Percentiles rank a stretch among this genome's conserved stretches.
Conservation (phyloP, 139 green algal genomes). For the Coelastrella sp. region DNA sequence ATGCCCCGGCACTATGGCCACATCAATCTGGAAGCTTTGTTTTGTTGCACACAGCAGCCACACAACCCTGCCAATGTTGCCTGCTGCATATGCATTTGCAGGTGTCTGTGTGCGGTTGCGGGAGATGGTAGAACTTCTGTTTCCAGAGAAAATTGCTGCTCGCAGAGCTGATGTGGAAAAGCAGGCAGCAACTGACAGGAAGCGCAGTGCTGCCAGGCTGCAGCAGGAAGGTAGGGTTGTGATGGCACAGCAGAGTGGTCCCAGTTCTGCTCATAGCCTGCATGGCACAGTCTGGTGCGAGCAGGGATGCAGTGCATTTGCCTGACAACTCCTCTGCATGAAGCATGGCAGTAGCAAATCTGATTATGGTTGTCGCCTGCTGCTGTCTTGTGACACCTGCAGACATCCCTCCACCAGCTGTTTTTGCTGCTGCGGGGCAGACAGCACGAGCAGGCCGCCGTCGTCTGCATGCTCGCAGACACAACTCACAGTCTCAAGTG, state of each 20-base stretch:
- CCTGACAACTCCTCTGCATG: too few relatives aligned
- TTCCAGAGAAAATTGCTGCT: slow-evolving; percentile 4
- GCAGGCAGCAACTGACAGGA: slow-evolving; percentile 15
- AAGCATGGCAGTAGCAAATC: too few relatives aligned
- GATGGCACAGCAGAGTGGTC: not conserved
- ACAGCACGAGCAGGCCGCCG: not conserved
- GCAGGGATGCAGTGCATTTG: not conserved
- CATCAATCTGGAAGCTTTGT: not conserved
- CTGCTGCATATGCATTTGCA: not conserved
- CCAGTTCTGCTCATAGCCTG: not conserved
- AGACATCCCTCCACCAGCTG: not conserved
- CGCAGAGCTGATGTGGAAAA: slow-evolving; percentile 21
- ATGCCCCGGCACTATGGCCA: not conserved
- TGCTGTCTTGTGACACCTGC: not conserved
- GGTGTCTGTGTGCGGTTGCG: slow-evolving; percentile 45
- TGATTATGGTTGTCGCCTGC: too few relatives aligned
- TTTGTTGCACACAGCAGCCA: not conserved
- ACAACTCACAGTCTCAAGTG: not conserved
- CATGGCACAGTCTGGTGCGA: not conserved
- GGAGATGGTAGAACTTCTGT: slow-evolving; percentile 35
- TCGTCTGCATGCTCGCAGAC: slow-evolving; percentile 13
- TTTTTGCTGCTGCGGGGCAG: not conserved
- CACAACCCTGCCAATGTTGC: not conserved
- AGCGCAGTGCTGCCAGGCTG: slow-evolving; percentile 9
- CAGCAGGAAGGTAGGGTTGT: slow-evolving; percentile 25